Evolutionary conservation across 768 basidiomycete species (phyloP).

Genomic region (Russula earlei): DNA sequence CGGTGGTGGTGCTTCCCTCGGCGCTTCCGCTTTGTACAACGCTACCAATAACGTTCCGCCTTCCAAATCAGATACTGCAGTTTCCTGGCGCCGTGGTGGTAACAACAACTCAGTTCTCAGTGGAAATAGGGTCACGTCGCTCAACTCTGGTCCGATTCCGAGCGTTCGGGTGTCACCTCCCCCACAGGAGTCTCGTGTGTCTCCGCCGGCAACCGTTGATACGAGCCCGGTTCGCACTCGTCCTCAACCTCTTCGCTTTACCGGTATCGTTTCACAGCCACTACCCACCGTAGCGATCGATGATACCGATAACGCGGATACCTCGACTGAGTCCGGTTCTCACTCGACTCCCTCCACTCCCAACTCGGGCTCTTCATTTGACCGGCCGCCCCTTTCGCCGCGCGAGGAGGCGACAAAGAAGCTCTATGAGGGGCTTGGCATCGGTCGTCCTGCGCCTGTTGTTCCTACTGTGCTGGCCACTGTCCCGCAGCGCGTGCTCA

Average conservation of each 20-base stretch:
- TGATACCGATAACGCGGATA: slow-evolving; percentile 20
- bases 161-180: slow-evolving; percentile 68
- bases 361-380: slow-evolving; percentile 52
- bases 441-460: slow-evolving; percentile 50
- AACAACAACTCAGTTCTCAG: slow-evolving; percentile 62
- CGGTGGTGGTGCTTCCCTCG: slow-evolving; percentile 65
- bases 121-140: slow-evolving; percentile 49
- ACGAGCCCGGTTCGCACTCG: slow-evolving; percentile 46
- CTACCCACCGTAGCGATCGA: slow-evolving; percentile 22
- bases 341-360: slow-evolving; percentile 67
- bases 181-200: slow-evolving; percentile 47
- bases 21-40: slow-evolving; percentile 39
- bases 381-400: slow-evolving; percentile 55
- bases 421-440: slow-evolving; percentile 81
- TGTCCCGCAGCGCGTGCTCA: slow-evolving; percentile 42
- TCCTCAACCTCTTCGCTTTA: slow-evolving; percentile 49
- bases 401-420: slow-evolving; percentile 84
- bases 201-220: slow-evolving; percentile 32
- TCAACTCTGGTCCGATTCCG: slow-evolving; percentile 35
- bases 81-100: slow-evolving; percentile 72
- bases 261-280: slow-evolving; percentile 28
- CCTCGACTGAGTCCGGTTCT: slow-evolving; percentile 33
- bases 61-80: slow-evolving; percentile 75
- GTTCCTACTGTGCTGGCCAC: slow-evolving; percentile 31
- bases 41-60: slow-evolving; percentile 30